Conservation (phyloP, 768 basidiomycete genomes). For the Pisolithus marmoratus region DNA sequence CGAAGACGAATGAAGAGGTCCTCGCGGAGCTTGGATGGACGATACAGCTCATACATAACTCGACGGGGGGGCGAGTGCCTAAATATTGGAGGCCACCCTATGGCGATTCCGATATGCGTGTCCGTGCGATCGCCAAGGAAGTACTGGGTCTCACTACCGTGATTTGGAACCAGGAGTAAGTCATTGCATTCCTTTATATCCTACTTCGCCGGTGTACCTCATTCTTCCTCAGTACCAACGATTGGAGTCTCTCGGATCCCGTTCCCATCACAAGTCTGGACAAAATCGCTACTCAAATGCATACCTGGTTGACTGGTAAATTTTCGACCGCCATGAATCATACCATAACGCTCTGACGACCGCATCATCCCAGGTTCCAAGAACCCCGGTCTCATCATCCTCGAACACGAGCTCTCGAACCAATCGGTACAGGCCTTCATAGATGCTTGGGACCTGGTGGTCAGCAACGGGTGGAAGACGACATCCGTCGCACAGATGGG, state of each 20-base stretch:
- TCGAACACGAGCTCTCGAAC: constrained; percentile 78
- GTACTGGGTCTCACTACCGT: constrained; percentile 84
- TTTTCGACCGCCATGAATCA: constrained; percentile 1
- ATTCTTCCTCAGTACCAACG: constrained; percentile 48
- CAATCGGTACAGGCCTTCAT: constrained; percentile 64
- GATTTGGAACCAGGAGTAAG: constrained; percentile 87
- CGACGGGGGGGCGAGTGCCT: constrained; percentile 71
- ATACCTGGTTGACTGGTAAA: constrained; percentile 51
- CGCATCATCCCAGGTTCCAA: constrained; percentile 46
- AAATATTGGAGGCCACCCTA: constrained; percentile 87
- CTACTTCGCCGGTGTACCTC: not conserved
- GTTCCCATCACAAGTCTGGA: constrained; percentile 38
- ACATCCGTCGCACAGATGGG: constrained; percentile 46
- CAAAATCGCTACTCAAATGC: constrained; percentile 44
- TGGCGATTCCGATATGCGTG: constrained; percentile 79
- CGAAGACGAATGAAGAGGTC: constrained; percentile 60
- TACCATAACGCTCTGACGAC: not conserved
- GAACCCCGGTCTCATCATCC: constrained; percentile 69
- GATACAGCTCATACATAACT: constrained; percentile 71
- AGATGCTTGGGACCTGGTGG: constrained; percentile 55
- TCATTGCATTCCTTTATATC: not conserved
- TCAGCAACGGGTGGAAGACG: constrained; percentile 65
- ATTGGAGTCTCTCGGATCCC: constrained; percentile 59
- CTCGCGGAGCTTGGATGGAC: constrained; percentile 77
- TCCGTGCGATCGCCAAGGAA: constrained; percentile 78